Evolutionary conservation across 2,329 filamentous ascomycete genomes (phyloP), one percentile per base, ranked within the genome.

Genomic region (Mycosphaerella arachidis): DNA sequence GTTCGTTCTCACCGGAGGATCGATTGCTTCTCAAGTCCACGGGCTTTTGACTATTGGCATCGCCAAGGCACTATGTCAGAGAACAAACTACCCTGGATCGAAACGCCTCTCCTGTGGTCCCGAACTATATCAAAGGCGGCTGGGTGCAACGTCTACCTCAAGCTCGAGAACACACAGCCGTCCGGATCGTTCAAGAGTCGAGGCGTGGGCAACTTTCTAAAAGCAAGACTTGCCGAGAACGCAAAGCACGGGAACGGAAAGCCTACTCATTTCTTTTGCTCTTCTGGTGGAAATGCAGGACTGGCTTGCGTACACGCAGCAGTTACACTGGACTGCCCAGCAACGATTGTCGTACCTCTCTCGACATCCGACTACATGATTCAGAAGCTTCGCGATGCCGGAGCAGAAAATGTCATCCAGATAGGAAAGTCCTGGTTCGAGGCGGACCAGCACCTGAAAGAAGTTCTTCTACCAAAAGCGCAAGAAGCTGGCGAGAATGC

Each of bases 111-210:
- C 61, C 80, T 90, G 61, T 83, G 85, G 69, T 91, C 86, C 1
- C 78, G 81, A 56, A 78, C 84, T 16, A 80, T 92, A 48, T 91
- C 88, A 50, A 82, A 84, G 63, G 81, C 81, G 63, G 87, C 88
- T 66, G 89, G 89, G 74, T 92, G 89, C 79, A 87, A 89, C 77
- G 85, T 95, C 73, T 90, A 89, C 74, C 85, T 95, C 69, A 95
- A 95, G 74, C 84, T 94, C 63, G 91, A 95, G 69, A 91, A 89
- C 72, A 83, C 92, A 57, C 91, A 96, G 71, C 91, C 91, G 2
- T 89, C 87, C n/a, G 89, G 89, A 63, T 92, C 90, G 45, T 96
- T 95, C 85, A 94, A 95, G 74, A 92, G 89, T 59, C 72, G 77
- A 64, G 90, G 88, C 30, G 84, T 93, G 63, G 89, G 89, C 54